These are phyloP conservation scores for Rhynchosporium agropyri DNA, from an alignment of 2,329 filamentous ascomycete genomes.

Conservation along the genomic window DNA sequence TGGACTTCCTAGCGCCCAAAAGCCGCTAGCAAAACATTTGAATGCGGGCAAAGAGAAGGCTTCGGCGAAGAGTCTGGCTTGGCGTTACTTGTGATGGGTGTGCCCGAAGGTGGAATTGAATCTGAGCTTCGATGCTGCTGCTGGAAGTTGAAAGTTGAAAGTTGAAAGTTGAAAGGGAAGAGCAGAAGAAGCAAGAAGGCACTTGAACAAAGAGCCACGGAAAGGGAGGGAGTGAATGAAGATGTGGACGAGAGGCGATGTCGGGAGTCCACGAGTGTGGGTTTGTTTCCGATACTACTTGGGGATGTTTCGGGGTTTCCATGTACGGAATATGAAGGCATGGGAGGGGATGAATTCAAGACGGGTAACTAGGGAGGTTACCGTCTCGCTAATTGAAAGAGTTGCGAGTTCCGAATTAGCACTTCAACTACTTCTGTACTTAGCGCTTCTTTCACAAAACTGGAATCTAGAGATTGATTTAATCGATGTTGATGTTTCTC, in stretches of 20 bases:
- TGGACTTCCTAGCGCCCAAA: conserved; percentile 54
- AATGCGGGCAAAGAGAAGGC: conserved; percentile 50
- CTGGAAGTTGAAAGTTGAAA: conserved; percentile 17
- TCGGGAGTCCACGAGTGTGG: conserved; percentile 73
- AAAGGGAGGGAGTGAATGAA: neutral
- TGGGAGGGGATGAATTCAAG: neutral
- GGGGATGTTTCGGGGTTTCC: conserved; percentile 62
- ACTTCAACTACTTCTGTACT: too few species aligned
- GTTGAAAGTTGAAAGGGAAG: neutral
- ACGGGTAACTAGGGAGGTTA: neutral
- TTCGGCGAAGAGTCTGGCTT: conserved; percentile 33
- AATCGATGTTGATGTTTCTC: too few species aligned
- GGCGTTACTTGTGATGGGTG: neutral
- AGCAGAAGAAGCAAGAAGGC: too few species aligned
- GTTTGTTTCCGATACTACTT: conserved; percentile 71
- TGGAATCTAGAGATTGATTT: too few species aligned
- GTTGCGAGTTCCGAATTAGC: too few species aligned
- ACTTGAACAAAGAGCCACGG: neutral
- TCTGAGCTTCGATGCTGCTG: conserved; percentile 23
- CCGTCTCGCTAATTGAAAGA: too few species aligned
- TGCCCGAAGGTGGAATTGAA: conserved; percentile 11
- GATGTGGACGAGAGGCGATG: conserved; percentile 51
- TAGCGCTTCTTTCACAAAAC: too few species aligned
- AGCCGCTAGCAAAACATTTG: conserved; percentile 53
- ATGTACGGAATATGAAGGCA: conserved; percentile 56